Evolutionary conservation across 2,329 filamentous ascomycete genomes (phyloP), one percentile per base, ranked within the genome.

Genomic region (Pochonia chlamydosporia): DNA sequence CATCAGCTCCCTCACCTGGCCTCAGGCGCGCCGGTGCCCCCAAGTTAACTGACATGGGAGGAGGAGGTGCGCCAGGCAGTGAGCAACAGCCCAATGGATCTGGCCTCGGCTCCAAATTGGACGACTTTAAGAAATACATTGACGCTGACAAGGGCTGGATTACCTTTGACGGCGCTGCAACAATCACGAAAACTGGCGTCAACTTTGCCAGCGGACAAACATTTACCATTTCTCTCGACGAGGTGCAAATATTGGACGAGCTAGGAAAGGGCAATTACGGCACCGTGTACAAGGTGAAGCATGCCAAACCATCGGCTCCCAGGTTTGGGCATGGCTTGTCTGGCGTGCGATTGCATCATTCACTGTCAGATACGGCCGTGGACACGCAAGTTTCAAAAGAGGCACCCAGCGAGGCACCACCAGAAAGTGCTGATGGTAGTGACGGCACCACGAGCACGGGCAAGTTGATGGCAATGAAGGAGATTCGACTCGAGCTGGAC

Each of bases 221-320:
- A 16, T 97, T 99, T 67, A 89, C 79, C 60, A 97, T 99, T 61
- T 97, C 92, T 4, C 75, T 99, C 36, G 92, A 99, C 61, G 92
- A 99, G 65, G 87, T 99, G 5, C 89, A 97, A 58, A 92, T 89
- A 1, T 64, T 97, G 49, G 89, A 92, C 52, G 93, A 99, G 70
- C 73, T 99, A 11, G 93, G 93, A 40, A 99, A 97, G 68, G 93
- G 93, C 35, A 99, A 99, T 64, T 99, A 99, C 59, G 93, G 93
- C 50, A 97, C 92, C 1, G 93, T 99, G 4, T 97, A 95, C 76
- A 96, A 93, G 66, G 93, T 97, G 48, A 82, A 85, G 58, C 93
- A 99, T 68, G 82, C 87, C 48, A 84, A 89, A 59, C 76, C 76
- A 11, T 67, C 69, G 43, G 66, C 72, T 16, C 78, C 78, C 1